Conservation (phyloP, 2,329 filamentous ascomycete species). For the Xenoacremonium recifei region DNA sequence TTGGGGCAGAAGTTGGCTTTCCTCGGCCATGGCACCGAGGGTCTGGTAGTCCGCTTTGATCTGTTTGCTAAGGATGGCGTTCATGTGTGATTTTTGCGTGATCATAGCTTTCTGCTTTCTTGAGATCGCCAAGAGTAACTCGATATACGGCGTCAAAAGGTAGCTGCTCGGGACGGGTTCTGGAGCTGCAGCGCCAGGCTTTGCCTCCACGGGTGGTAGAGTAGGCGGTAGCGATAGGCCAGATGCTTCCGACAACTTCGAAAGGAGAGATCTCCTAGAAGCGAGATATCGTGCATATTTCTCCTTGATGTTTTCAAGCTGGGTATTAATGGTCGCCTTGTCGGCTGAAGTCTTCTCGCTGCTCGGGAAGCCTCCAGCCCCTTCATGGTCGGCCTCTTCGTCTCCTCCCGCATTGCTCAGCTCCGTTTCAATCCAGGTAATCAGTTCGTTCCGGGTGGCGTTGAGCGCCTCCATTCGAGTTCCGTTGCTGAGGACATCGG, state of each 20-base stretch:
- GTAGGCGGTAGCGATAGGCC: slow-evolving; percentile 26
- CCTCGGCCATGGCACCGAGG: slow-evolving; percentile 56
- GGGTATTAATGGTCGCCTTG: slow-evolving; percentile 32
- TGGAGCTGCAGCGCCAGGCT: slow-evolving; percentile 11
- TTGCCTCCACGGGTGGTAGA: slow-evolving; percentile 9
- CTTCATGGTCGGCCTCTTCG: slow-evolving; percentile 28
- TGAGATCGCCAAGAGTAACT: slow-evolving; percentile 50
- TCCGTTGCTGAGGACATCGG: slow-evolving; percentile 35
- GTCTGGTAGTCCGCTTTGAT: slow-evolving; percentile 48
- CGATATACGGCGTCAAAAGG: slow-evolving; percentile 56
- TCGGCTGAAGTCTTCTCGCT: slow-evolving; percentile 17
- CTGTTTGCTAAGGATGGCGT: slow-evolving; percentile 47
- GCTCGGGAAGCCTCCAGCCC: slow-evolving; percentile 19
- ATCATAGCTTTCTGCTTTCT: slow-evolving; percentile 57
- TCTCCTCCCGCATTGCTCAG: slow-evolving; percentile 50
- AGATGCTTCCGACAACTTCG: slow-evolving; percentile 33
- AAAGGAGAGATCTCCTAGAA: slow-evolving; percentile 47
- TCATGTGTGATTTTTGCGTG: slow-evolving; percentile 58
- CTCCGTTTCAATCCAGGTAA: slow-evolving; percentile 64
- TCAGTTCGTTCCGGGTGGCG: slow-evolving; percentile 57
- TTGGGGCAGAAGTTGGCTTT: slow-evolving; percentile 59
- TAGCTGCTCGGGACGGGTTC: slow-evolving; percentile 30
- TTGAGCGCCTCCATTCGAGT: slow-evolving; percentile 53
- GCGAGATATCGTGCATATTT: slow-evolving; percentile 55
- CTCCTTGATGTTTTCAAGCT: slow-evolving; percentile 47